A percentile compares a stretch with the other conserved stretches of the same genome.
Conservation (phyloP, 2,329 filamentous ascomycete species). For the Fusarium clavum region DNA sequence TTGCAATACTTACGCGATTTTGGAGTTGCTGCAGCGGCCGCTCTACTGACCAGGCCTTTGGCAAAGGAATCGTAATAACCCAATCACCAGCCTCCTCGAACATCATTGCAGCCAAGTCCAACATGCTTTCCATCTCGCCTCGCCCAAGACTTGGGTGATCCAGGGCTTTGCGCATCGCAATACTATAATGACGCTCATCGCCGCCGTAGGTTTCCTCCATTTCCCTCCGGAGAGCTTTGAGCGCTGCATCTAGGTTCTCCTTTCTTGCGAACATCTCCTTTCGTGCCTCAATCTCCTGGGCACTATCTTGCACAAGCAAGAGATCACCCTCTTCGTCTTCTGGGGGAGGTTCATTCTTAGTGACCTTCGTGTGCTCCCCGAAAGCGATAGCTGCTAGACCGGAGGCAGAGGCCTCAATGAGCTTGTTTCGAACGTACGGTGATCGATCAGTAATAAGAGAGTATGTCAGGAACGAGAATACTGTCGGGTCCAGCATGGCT, state of each 20-base stretch:
- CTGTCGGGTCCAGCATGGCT: conserved; percentile 64
- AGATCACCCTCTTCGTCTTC: conserved; percentile 53
- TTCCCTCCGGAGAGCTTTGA: conserved; percentile 57
- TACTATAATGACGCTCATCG: conserved; percentile 55
- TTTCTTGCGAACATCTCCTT: conserved; percentile 74
- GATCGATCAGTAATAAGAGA: conserved; percentile 72
- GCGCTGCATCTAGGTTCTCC: conserved; percentile 69
- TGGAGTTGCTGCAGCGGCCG: conserved; percentile 52
- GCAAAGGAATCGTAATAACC: conserved; percentile 56
- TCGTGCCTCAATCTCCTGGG: conserved; percentile 65
- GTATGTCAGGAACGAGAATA: conserved; percentile 68
- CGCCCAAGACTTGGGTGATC: conserved; percentile 55
- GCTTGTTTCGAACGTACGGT: conserved; percentile 69
- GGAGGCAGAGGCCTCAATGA: conserved; percentile 69
- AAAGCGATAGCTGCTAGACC: conserved; percentile 73
- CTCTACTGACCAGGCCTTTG: conserved; percentile 56
- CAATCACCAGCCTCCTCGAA: conserved; percentile 59
- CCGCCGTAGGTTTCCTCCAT: conserved; percentile 57
- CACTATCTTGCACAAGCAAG: conserved; percentile 58
- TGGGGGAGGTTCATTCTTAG: conserved; percentile 53
- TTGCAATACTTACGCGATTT: conserved; percentile 50
- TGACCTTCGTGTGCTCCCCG: conserved; percentile 66
- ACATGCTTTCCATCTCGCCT: conserved; percentile 56
- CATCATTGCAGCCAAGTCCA: conserved; percentile 60
- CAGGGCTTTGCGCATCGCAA: conserved; percentile 58